Percentiles rank a stretch among this genome's conserved stretches.
Conservation (phyloP, 495 filamentous ascomycete species). For the Cryomyces minteri region DNA sequence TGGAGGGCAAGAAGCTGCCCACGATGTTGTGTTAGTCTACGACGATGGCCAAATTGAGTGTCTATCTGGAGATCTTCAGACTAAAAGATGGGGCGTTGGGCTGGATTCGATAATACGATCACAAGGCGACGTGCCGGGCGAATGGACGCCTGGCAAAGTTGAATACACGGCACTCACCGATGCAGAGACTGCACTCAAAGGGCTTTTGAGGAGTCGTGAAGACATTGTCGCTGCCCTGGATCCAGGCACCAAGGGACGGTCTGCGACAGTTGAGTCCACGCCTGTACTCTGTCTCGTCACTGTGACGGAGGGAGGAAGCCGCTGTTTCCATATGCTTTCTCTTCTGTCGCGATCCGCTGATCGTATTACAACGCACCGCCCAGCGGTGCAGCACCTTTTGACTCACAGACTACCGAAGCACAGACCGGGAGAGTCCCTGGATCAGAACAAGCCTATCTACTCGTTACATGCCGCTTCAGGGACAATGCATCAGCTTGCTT, state of each 20-base stretch:
- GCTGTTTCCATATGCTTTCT: background rate
- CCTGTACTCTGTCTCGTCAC: constrained; percentile 6
- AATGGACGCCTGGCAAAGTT: background rate
- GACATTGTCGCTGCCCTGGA: constrained; percentile 21
- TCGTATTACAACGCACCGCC: constrained; percentile 3
- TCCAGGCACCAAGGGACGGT: constrained; percentile 2
- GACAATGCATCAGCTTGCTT: constrained; percentile 30
- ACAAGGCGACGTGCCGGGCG: constrained; percentile 17
- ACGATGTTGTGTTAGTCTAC: constrained; percentile 19
- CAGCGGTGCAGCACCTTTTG: constrained; percentile 9
- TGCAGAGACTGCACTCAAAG: constrained; percentile 21
- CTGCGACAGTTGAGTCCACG: constrained; percentile 6
- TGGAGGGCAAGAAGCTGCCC: constrained; percentile 11
- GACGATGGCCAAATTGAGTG: constrained; percentile 29
- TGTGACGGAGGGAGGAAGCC: background rate
- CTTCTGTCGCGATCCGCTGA: constrained; percentile 6
- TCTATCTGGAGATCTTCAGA: constrained; percentile 29
- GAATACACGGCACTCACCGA: constrained; percentile 21
- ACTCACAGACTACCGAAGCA: constrained; percentile 6
- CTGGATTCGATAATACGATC: background rate
- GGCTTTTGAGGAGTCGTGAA: constrained; percentile 26
- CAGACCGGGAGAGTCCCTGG: background rate
- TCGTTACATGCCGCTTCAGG: constrained; percentile 38
- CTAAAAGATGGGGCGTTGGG: constrained; percentile 12
- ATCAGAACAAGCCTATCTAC: constrained; percentile 10